These are phyloP conservation scores for Euphorbia schlechtendalii DNA, from an alignment of 441 rosid species.

Conservation along the genomic window DNA sequence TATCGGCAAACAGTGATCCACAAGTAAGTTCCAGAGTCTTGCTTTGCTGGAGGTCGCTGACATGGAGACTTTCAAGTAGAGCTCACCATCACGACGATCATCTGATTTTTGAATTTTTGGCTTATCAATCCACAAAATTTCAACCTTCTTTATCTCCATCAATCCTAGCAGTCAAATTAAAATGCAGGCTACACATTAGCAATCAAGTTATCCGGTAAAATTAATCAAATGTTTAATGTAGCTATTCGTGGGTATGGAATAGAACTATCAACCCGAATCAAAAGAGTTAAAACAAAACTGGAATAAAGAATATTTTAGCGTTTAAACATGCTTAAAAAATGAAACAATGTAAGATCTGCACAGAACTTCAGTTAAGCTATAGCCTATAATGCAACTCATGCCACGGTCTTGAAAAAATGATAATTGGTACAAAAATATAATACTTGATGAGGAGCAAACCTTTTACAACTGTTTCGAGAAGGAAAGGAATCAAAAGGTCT, in stretches of 20 bases:
- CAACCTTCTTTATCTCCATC: slow-evolving; percentile 67
- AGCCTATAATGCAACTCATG: neutral
- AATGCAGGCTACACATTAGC: slow-evolving; percentile 15
- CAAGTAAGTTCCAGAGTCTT: slow-evolving; percentile 57
- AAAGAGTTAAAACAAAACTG: neutral
- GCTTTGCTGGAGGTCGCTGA: slow-evolving; percentile 37
- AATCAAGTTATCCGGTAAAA: slow-evolving; percentile 6
- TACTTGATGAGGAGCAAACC: slow-evolving; percentile 30
- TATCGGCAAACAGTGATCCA: slow-evolving; percentile 59
- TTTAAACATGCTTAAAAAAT: neutral
- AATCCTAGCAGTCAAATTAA: slow-evolving; percentile 44
- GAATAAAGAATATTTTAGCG: neutral
- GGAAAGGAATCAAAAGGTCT: slow-evolving; percentile 55
- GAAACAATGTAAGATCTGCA: neutral
- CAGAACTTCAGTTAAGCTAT: neutral
- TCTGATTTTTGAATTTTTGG: slow-evolving; percentile 33
- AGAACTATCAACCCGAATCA: neutral
- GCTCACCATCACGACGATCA: slow-evolving; percentile 48
- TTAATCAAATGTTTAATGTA: neutral
- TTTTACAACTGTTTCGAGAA: slow-evolving; percentile 64
- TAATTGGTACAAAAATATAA: neutral
- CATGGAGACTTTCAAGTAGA: slow-evolving; percentile 68
- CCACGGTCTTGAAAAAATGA: neutral
- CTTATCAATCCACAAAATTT: slow-evolving; percentile 69
- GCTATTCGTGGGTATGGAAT: neutral